Evolutionary conservation across 1,284 basidiomycete genomes (phyloP), one percentile per base, ranked within the genome.

Genomic region (Tremellales sp.): DNA sequence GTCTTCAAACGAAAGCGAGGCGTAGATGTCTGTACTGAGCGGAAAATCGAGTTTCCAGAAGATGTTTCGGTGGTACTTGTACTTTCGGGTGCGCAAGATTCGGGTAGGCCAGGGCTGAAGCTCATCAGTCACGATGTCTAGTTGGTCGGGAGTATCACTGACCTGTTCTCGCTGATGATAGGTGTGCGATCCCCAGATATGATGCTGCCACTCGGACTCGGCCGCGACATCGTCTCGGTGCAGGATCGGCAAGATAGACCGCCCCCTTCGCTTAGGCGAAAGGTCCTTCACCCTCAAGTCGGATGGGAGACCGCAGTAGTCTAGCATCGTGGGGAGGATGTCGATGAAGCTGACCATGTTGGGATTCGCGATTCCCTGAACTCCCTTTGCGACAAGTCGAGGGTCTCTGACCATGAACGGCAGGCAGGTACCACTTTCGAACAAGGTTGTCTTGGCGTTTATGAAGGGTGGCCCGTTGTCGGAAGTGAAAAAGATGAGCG

Each of bases 381-480:
- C n/a, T n/a, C n/a, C n/a, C n/a, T n/a, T n/a, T 4, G 12, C 22
- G 6, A 31, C 21, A 1, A 42, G 24, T 3, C 48, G 36, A 2
- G 60, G 60, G 4, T n/a, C 19, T 5, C 55, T 36, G 8, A 62
- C 45, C 19, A 62, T 49, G 12, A 62, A 42, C 0, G 57, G 57
- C 7, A 62, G 48, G 24, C 57, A 49, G 10, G 47, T 49, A 3
- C 60, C 60, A 15, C 57, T 53, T 33, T 62, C 60, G 41, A 53
- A 62, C 11, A 62, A 48, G 4, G 60, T 62, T 6, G 60, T 59
- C 41, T 62, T 62, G 17, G 60, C 37, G 46, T 62, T 62, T 35
- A 62, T 48, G 48, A 62, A 62, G 10, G 60, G 60, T 17, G 57
- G 51, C 1, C 60, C 60, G 42, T 62, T 62, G 49, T 59, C 60